Percentiles rank a stretch among this genome's conserved stretches.
Conservation (phyloP, 2,329 filamentous ascomycete genomes). For the Magnaporthiopsis rhizophila region DNA sequence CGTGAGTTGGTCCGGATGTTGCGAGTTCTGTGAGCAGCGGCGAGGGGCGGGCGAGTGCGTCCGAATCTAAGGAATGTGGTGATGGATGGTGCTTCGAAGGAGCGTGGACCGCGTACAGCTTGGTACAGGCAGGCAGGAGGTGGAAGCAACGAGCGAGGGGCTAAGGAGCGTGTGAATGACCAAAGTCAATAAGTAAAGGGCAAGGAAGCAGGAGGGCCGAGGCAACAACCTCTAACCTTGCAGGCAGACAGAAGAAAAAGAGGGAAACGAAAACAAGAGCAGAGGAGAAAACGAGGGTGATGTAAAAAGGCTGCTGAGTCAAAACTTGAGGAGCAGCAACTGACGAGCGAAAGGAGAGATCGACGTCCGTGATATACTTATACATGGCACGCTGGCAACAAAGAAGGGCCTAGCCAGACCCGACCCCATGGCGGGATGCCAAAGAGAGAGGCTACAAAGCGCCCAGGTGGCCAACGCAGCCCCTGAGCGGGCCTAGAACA, state of each 20-base stretch:
- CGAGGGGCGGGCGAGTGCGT: too few species aligned
- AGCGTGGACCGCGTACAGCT: background rate
- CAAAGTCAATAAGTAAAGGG: background rate
- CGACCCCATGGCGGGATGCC: background rate
- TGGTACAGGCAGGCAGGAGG: background rate
- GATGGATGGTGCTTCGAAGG: background rate
- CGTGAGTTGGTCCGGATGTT: too few species aligned
- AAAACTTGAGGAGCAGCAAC: background rate
- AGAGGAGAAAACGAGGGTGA: background rate
- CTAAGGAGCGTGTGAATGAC: background rate
- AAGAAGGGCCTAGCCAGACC: background rate
- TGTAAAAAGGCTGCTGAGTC: background rate
- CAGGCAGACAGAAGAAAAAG: background rate
- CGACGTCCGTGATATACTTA: background rate
- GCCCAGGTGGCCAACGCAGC: background rate
- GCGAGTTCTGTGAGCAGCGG: too few species aligned
- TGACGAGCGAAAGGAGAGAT: background rate
- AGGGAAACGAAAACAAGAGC: too few species aligned
- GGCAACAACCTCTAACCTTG: background rate
- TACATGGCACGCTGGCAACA: background rate
- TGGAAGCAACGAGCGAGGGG: background rate
- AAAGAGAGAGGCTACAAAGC: background rate
- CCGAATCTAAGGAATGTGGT: background rate
- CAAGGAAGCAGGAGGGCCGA: background rate
- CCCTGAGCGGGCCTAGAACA: background rate